phyloP scores from a whole-genome alignment of 164 flowering plant genomes.

The Buxus sempervirens region DNA sequence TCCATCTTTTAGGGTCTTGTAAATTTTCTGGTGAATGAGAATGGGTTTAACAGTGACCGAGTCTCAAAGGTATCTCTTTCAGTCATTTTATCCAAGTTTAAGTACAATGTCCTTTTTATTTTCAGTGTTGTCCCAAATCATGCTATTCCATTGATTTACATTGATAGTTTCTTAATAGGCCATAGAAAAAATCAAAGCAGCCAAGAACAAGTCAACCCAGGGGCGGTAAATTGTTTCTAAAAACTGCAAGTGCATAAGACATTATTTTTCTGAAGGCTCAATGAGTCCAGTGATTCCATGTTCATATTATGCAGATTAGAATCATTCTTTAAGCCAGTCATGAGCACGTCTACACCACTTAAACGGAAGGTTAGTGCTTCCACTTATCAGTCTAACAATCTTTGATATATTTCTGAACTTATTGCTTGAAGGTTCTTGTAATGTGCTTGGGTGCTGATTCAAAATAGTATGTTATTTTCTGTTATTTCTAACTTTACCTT shows the following conservation, averaged over 20 bases:
- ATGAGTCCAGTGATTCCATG: constrained; percentile 2
- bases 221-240: constrained; percentile 59
- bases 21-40: constrained; percentile 71
- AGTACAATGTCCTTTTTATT: not conserved
- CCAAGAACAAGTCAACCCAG: constrained; percentile 85
- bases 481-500: not conserved
- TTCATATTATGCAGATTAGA: constrained; percentile 54
- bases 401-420: not conserved
- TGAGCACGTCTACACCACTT: constrained; percentile 44
- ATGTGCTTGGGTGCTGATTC: not conserved
- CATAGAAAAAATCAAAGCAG: constrained; percentile 88
- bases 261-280: not conserved
- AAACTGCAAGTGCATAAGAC: not conserved
- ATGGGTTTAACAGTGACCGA: constrained; percentile 88
- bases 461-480: not conserved
- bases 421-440: not conserved
- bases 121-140: not conserved
- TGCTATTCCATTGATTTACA: not conserved
- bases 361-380: constrained; percentile 74
- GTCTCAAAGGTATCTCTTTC: constrained; percentile 65
- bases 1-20: constrained; percentile 54
- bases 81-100: constrained; percentile 2
- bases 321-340: constrained; percentile 86
- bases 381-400: not conserved
- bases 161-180: constrained; percentile 48